These are phyloP conservation scores for Trichoderma reesei DNA, from an alignment of 495 filamentous ascomycete genomes.

Conservation along the genomic window DNA sequence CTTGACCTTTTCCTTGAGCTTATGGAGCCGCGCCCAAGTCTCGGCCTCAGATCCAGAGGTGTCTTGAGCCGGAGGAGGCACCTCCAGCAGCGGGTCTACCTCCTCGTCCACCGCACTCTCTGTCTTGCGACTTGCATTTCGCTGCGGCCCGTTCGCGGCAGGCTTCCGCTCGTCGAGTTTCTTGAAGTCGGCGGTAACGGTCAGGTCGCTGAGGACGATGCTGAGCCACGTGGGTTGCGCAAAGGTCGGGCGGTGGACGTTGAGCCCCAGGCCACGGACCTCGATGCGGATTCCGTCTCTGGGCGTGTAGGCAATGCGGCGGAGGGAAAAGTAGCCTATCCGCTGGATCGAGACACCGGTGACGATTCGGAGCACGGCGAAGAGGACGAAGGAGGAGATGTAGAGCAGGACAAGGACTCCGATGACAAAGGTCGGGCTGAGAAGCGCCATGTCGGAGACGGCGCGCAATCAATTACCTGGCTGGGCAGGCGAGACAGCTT, in stretches of 20 bases:
- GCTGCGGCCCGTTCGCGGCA: conserved; percentile 14
- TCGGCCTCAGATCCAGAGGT: conserved; percentile 56
- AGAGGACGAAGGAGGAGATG: conserved; percentile 83
- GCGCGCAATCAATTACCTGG: conserved; percentile 9
- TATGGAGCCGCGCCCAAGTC: conserved; percentile 67
- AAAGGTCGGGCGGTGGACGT: conserved; percentile 86
- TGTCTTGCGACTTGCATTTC: conserved; percentile 19
- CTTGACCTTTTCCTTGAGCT: conserved; percentile 75
- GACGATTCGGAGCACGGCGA: conserved; percentile 83
- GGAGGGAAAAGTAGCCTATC: conserved; percentile 81
- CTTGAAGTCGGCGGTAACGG: conserved; percentile 69
- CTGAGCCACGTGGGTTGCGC: conserved; percentile 96
- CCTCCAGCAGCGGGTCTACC: conserved; percentile 14
- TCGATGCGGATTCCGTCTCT: conserved; percentile 81
- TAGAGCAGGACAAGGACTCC: conserved; percentile 78
- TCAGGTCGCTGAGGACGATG: conserved; percentile 72
- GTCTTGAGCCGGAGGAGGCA: conserved; percentile 4
- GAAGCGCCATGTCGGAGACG: conserved; percentile 34
- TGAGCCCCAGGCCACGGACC: conserved; percentile 77
- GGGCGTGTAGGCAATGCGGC: conserved; percentile 79
- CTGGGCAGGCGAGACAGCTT: not conserved
- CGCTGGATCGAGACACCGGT: conserved; percentile 95
- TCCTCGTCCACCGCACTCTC: conserved; percentile 14
- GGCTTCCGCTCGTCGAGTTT: conserved; percentile 42
- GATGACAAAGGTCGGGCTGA: conserved; percentile 68